Base-by-base conservation (phyloP, 2,329 filamentous ascomycete species). In the Fusarium metavorans region DNA sequence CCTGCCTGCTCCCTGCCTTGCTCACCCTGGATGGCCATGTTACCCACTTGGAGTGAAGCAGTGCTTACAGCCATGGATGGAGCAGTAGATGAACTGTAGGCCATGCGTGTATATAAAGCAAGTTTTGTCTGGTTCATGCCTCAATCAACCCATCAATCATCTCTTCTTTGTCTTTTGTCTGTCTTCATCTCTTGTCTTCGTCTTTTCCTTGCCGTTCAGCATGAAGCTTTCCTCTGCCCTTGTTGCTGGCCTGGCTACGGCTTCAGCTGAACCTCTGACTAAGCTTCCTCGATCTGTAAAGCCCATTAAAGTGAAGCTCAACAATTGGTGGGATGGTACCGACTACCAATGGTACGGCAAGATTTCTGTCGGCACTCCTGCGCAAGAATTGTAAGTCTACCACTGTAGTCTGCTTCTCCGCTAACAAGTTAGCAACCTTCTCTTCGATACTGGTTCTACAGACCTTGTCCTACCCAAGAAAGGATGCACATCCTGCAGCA, bases 301-400 rank as follows among this genome's bases (percentile, higher is more conserved):
- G 14, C 37, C 70, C 4, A 59, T 68, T 3, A 45, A 74, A 18
- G 59, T 72, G 8, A 61, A 70, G 14, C 39, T 74, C 43, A 63
- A 50, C 57, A 74, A 73, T 25, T 74, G 72, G 72, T 68, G 64
- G 60, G 58, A 72, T 9, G 23, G 61, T 25, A 67, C 67, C 32
- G 70, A 72, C 41, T 72, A 62, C 50, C 70, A 72, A 54, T 74
- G 72, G 72, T 74, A 74, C 25, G 70, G 70, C n/a, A 74, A 73
- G 23, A 20, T 73, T 14, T 68, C 72, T 32, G 69, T 77, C 27
- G 76, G 75, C 16, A 75, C 72, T 2, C 75, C 74, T 2, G 66
- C 61, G 25, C 80, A 81, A 54, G 78, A 76, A 58, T 58, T 58
- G 56, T 58, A 39, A 58, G 56, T 39, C 10, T 41, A 10, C 9